Percentiles rank a stretch among this genome's conserved stretches.
Conservation (phyloP, 2,329 filamentous ascomycete species). For the Trichophyton mentagrophytes region DNA sequence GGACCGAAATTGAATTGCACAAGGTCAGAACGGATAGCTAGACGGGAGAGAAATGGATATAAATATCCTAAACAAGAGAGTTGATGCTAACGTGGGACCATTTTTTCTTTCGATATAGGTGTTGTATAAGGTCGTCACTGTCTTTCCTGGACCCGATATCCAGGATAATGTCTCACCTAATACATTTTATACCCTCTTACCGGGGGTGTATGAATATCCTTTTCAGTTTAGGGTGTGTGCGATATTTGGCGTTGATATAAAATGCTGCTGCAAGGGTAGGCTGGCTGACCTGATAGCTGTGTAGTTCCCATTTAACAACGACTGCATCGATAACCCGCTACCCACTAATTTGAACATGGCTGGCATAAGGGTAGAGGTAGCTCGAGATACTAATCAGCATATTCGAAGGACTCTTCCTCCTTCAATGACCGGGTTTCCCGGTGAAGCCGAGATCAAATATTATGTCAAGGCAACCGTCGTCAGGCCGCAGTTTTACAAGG, state of each 20-base stretch:
- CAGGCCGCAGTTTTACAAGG: conserved; percentile 75
- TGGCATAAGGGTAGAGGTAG: conserved; percentile 35
- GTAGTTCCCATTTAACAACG: conserved; percentile 40
- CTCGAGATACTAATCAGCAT: conserved; percentile 43
- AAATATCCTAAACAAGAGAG: background rate
- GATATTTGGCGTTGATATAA: background rate
- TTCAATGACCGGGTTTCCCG: conserved; percentile 73
- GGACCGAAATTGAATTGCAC: conserved; percentile 37
- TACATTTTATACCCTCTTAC: conserved; percentile 32
- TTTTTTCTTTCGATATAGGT: conserved; percentile 21
- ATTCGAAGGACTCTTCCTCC: conserved; percentile 79
- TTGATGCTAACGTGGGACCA: background rate
- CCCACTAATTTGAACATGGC: conserved; percentile 35
- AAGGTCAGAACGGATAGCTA: conserved; percentile 26
- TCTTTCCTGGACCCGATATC: conserved; percentile 35
- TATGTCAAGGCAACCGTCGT: conserved; percentile 93
- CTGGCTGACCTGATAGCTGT: background rate
- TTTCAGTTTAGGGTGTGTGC: conserved; percentile 37
- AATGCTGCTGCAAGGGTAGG: background rate
- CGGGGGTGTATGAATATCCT: conserved; percentile 37
- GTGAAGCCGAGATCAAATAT: conserved; percentile 81
- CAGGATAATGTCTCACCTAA: conserved; percentile 25
- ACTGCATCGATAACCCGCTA: conserved; percentile 35
- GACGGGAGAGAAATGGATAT: background rate
- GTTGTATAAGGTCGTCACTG: conserved; percentile 35